Evolutionary conservation across 768 basidiomycete species (phyloP).

Genomic region (Dentipellis sp.): DNA sequence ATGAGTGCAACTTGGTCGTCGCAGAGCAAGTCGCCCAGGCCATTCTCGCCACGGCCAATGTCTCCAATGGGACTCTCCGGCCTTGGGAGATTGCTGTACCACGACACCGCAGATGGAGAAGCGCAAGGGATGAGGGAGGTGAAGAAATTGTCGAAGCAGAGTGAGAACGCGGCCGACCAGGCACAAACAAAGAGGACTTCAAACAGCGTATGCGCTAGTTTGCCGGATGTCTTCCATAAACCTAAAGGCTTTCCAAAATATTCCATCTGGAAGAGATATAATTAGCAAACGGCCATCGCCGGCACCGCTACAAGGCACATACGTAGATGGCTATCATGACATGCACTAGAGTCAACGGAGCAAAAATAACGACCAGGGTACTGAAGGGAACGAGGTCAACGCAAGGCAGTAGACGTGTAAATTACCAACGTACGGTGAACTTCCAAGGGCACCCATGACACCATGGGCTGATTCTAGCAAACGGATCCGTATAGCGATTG

Average conservation of each 20-base stretch:
- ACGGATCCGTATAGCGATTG: constrained; percentile 70
- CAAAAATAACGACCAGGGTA: constrained; percentile 78
- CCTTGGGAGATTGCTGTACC: constrained; percentile 67
- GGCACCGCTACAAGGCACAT: constrained; percentile 20
- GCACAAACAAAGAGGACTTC: constrained; percentile 89
- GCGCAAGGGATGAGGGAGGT: constrained; percentile 79
- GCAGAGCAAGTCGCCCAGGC: constrained; percentile 54
- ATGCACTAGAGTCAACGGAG: constrained; percentile 73
- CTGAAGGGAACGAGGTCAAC: constrained; percentile 24
- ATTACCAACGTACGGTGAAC: constrained; percentile 54
- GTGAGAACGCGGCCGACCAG: constrained; percentile 86
- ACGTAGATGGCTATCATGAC: constrained; percentile 85
- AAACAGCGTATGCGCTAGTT: constrained; percentile 77
- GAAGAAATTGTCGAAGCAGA: constrained; percentile 89
- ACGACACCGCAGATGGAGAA: constrained; percentile 44
- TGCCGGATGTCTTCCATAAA: constrained; percentile 84
- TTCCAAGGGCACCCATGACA: constrained; percentile 67
- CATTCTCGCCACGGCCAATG: constrained; percentile 33
- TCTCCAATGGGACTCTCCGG: constrained; percentile 30
- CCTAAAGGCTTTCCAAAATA: constrained; percentile 90
- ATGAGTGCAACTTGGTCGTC: constrained; percentile 71
- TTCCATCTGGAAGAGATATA: constrained; percentile 50
- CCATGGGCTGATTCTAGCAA: constrained; percentile 37
- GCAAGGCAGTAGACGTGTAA: not conserved
- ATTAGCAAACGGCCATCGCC: constrained; percentile 11